Evolutionary conservation across 495 filamentous ascomycete species (phyloP), one percentile per base, ranked within the genome.

Genomic region (Arthonia radiata): DNA sequence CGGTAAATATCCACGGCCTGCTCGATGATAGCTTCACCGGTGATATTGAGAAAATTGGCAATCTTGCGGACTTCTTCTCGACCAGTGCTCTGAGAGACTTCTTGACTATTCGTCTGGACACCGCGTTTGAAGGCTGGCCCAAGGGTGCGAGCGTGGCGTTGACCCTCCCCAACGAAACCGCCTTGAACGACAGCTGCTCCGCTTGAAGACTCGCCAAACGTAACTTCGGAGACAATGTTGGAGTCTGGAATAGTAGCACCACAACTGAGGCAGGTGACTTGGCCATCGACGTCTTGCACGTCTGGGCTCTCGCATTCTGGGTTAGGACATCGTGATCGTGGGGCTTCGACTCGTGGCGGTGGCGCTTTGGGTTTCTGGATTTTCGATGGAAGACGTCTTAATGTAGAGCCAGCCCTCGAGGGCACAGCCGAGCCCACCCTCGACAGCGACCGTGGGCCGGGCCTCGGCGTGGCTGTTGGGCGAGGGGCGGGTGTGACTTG

Each of bases 151-250:
- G 65, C 67, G 50, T 67, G 59, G 17, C 61, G 61, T 40, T 89
- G 75, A 44, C 75, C 72, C 32, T 77, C 77, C 21, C 69, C 75
- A 27, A 97, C 63, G 52, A 67, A 82, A 26, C 64, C 75, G 36
- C 86, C 86, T 42, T 92, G 79, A 6, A 91, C 74, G n/a, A 82
- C 61, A 17, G 83, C 80, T 27, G 78, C 82, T 37, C 86, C 86
- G 14, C 61, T 62, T 1, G 70, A 57, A 21, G 59, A 68, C 48
- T 93, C 80, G 26, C 80, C 80, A 39, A 93, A 97, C 4, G 66
- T 67, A 27, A 94, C 61, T 40, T 97, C 86, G 13, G 78, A 62
- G 28, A 93, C 80, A 30, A 94, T 90, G 36, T 89, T 76, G 33
- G 66, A 64, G 37, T 82, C 69, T 32, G 71, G 64, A 34, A 81